These are phyloP conservation scores for Solanum chilense DNA, from an alignment of 257 asterid species.

Conservation along the genomic window DNA sequence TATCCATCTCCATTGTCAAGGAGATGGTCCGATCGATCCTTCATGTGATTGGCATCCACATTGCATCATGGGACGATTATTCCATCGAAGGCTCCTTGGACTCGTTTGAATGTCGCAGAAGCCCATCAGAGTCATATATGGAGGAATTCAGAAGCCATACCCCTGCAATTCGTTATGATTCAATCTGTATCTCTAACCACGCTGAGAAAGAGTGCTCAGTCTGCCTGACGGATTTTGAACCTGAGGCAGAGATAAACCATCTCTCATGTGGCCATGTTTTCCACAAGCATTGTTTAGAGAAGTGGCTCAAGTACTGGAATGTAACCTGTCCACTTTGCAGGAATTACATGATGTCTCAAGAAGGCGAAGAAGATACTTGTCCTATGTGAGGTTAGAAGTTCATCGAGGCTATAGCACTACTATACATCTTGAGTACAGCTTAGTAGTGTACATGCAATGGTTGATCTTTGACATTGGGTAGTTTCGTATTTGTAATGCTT, in stretches of 20 bases:
- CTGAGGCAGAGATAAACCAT: constrained; percentile 56
- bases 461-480: neutral
- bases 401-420: neutral
- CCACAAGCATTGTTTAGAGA: constrained; percentile 69
- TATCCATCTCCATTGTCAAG: constrained; percentile 68
- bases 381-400: constrained; percentile 51
- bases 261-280: constrained; percentile 77
- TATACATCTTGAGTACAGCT: constrained; percentile 16
- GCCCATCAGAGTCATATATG: constrained; percentile 60
- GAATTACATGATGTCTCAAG: constrained; percentile 59
- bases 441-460: constrained; percentile 19
- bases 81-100: constrained; percentile 30
- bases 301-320: constrained; percentile 77
- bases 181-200: constrained; percentile 17
- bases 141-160: constrained; percentile 61
- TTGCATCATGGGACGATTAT: constrained; percentile 63
- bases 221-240: constrained; percentile 58
- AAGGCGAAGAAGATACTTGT: constrained; percentile 50
- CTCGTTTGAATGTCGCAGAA: constrained; percentile 26
- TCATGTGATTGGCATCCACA: constrained; percentile 53
- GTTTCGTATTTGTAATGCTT: neutral
- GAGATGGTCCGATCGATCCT: constrained; percentile 65
- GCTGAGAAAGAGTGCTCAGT: constrained; percentile 60
- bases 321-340: constrained; percentile 91
- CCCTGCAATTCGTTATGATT: constrained; percentile 49